Evolutionary conservation across 345 rosid species (phyloP), one percentile per base, ranked within the genome.

Genomic region (Ceriops zippeliana): DNA sequence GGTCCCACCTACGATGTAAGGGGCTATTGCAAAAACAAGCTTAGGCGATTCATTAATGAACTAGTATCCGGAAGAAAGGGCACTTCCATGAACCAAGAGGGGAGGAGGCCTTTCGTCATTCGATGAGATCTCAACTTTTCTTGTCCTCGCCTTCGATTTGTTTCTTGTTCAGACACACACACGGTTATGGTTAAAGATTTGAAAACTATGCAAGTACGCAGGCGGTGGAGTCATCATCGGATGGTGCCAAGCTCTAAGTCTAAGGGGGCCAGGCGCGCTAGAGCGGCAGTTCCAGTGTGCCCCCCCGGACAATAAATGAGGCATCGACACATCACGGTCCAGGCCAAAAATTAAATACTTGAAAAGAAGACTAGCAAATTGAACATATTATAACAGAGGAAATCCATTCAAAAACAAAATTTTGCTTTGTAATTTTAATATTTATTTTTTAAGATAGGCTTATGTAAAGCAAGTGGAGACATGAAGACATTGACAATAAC

Each of bases 141-240:
- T 81, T 58, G 80, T 70, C 76, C 53, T 61, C 64, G 24, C 66
- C 65, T 62, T 42, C 61, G 73, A 42, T 19, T 9, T 38, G 0
- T 8, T 42, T 37, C 8, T 27, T 27, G 9, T 11, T 52, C 37
- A 53, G 42, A 2, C 52, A 6, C 13, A 6, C 13, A n/a, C 6
- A 28, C 30, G 0, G 0, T 0, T 13, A 13, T 42, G 49, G 17
- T 13, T 42, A 42, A 13, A 42, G 16, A 42, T 2, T 13, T 42
- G 49, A 5, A 42, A 13, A 16, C 17, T 3, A 13, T 42, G 49
- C 3, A 42, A 13, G 13, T 42, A 13, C 15, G 49, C 49, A 15
- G 13, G 17, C 4, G 19, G 19, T 42, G 4, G 49, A 13, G 49
- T 42, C 49, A 3, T 42, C 3, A 3, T 42, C 0, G 49, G 19